A percentile compares a stretch with the other conserved stretches of the same genome.
These are phyloP conservation scores for Boletellus sp. DNA, from an alignment of 768 basidiomycete species.

Conservation along the genomic window DNA sequence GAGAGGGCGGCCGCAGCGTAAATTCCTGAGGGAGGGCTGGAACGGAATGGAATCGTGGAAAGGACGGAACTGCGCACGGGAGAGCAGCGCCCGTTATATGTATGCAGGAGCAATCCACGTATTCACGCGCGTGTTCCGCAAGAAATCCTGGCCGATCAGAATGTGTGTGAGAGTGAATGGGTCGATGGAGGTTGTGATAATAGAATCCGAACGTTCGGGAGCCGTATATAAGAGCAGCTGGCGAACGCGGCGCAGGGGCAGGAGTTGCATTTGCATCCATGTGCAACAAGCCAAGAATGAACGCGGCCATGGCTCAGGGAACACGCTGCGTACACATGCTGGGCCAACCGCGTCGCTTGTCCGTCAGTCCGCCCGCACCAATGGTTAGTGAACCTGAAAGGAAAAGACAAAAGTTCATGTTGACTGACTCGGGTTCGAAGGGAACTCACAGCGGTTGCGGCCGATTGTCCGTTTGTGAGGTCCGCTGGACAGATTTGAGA, in stretches of 20 bases:
- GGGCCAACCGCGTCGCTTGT: background rate
- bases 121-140: constrained; percentile 11
- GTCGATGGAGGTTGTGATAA: constrained; percentile 5
- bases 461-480: background rate
- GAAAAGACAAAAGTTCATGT: background rate
- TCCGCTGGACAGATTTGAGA: background rate
- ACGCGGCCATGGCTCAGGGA: constrained; percentile 1
- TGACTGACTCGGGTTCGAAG: no score
- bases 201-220: background rate
- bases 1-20: background rate
- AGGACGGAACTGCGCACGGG: constrained; percentile 9
- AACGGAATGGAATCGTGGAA: constrained; percentile 8
- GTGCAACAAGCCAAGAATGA: constrained; percentile 16
- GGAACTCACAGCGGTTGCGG: no score
- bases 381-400: background rate
- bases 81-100: constrained; percentile 21
- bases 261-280: constrained; percentile 16
- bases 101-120: constrained; percentile 6
- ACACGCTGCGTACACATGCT: constrained; percentile 16
- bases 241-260: constrained; percentile 13
- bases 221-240: constrained; percentile 12
- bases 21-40: background rate
- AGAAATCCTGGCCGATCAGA: constrained; percentile 13
- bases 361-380: background rate
- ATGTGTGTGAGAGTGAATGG: background rate